Evolutionary conservation across 2,329 filamentous ascomycete genomes (phyloP).

Genomic region (Neofusicoccum parvum): DNA sequence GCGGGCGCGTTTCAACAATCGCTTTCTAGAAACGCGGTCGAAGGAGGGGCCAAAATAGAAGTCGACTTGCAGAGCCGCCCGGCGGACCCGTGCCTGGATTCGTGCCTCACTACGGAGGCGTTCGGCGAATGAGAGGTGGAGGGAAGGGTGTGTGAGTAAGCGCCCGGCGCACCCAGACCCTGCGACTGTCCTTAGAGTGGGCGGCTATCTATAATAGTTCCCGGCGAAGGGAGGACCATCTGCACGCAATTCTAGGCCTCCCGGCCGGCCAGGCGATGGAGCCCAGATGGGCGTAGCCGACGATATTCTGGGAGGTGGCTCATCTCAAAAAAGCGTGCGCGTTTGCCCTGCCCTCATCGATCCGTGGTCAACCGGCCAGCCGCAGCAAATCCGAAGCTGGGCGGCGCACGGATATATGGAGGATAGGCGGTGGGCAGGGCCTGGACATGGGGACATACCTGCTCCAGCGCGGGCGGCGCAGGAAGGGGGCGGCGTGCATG

Average conservation of each 20-base stretch:
- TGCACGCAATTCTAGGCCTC: slow-evolving; percentile 17
- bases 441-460: background rate
- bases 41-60: background rate
- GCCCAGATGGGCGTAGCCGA: background rate
- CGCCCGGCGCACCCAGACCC: background rate
- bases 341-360: background rate
- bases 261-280: background rate
- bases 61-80: background rate
- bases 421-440: background rate
- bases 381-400: background rate
- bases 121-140: background rate
- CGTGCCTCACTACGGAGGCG: background rate
- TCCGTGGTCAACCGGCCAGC: background rate
- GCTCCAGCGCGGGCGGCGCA: background rate
- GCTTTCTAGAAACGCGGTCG: background rate
- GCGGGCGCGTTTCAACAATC: background rate
- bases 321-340: background rate
- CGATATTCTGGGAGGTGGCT: slow-evolving; percentile 5
- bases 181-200: background rate
- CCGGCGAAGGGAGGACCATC: background rate
- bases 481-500: background rate
- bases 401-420: background rate
- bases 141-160: background rate
- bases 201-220: slow-evolving; percentile 11
- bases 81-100: slow-evolving; percentile 1